Evolutionary conservation across 2,329 filamentous ascomycete species (phyloP).

Genomic region (Pseudogymnoascus sp.): DNA sequence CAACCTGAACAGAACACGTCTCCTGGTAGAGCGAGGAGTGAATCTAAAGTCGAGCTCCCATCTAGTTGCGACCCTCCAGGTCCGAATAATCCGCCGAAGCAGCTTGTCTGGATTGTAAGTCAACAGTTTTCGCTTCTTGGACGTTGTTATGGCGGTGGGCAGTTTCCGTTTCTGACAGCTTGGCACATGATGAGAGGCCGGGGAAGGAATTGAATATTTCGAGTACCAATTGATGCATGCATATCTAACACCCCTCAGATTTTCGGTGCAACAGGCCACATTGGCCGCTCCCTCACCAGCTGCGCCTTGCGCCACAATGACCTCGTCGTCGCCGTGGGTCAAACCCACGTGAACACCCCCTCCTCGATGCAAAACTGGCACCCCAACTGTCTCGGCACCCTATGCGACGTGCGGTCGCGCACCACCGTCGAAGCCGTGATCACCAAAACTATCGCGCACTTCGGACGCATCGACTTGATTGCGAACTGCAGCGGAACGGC

Average conservation of each 20-base stretch:
- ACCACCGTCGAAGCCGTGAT: conserved; percentile 69
- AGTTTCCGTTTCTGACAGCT: not conserved
- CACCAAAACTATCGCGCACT: conserved; percentile 60
- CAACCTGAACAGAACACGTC: not conserved
- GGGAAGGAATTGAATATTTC: not conserved
- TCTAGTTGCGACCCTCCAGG: conserved; percentile 79
- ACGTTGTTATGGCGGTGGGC: not conserved
- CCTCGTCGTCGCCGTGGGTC: conserved; percentile 76
- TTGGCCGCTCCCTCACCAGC: conserved; percentile 84
- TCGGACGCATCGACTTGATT: conserved; percentile 78
- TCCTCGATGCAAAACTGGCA: conserved; percentile 66
- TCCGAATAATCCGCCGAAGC: conserved; percentile 59
- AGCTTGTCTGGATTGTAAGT: conserved; percentile 81
- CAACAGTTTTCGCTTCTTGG: not conserved
- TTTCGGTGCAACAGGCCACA: conserved; percentile 95
- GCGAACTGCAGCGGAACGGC: conserved; percentile 94
- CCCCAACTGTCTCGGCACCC: conserved; percentile 64
- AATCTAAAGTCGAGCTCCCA: conserved; percentile 55
- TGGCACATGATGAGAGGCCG: not conserved
- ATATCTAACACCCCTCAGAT: conserved; percentile 43
- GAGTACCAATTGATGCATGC: conserved; percentile 7
- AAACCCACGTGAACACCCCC: conserved; percentile 66
- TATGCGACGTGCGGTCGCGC: conserved; percentile 82
- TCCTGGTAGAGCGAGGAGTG: not conserved
- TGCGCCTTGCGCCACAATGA: conserved; percentile 73